Base-by-base conservation (phyloP, 2,329 filamentous ascomycete species). In the Ceratocystis papillata region DNA sequence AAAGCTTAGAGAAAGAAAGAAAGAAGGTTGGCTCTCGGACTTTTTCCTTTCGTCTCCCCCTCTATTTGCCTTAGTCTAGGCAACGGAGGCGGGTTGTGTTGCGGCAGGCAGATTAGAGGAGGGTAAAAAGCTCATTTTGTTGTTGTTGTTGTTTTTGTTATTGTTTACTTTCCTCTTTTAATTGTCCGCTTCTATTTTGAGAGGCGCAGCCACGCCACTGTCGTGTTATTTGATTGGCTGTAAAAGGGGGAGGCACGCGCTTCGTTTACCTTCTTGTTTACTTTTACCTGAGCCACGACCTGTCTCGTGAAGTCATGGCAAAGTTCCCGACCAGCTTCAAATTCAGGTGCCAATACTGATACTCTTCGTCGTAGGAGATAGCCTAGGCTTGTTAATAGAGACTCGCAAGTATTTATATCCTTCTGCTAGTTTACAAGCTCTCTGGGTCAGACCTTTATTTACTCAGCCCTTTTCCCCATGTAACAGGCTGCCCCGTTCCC, bases 201-300 rank as follows among this genome's bases (percentile, higher is more conserved):
- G 53, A 20, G 17, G 12, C 53, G 37, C 37, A 41, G 37, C 37
- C 37, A 41, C 37, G 37, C 37, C 37, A 41, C 37, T 41, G 37
- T 12, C 37, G 22, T 57, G 53, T 57, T 57, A 57, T 57, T 28
- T 57, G 53, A 57, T 57, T 57, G 53, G 53, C 1, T 17, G 53
- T 15, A 30, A 28, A 17, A 15, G 12, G 22, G 48, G 17, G n/a
- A 8, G 37, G 46, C 22, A n/a, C 46, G 46, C 46, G 46, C 12
- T 50, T 57, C 30, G 53, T 57, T 57, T 33, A 33, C 22, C 12
- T 57, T 30, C 6, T 30, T 57, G 53, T 57, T 57, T 10, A 57
- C 53, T 57, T 57, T 50, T 20, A 20, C n/a, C 48, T 22, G 22
- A 20, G 48, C 20, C 48, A 22, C 48, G 3, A 6, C 46, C n/a